Evolutionary conservation across 306 rosid species (phyloP).

Genomic region (Crataegus laevigata): DNA sequence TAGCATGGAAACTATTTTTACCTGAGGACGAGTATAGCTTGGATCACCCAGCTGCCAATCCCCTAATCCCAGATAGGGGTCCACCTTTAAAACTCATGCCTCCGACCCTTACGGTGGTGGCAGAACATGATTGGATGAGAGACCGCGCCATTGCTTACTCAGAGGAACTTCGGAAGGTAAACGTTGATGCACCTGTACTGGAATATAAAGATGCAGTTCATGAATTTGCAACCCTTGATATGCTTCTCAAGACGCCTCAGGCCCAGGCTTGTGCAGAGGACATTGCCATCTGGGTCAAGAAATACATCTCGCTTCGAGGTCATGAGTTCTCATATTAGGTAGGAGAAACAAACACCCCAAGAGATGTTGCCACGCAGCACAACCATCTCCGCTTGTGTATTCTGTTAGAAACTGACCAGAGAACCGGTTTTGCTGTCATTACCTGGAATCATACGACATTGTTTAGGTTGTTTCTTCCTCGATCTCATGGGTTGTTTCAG

Average conservation of each 20-base stretch:
- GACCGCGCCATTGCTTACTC: conserved; percentile 97
- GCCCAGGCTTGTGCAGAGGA: conserved; percentile 93
- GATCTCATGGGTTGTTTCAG: conserved; percentile 9
- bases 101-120: conserved; percentile 86
- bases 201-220: conserved; percentile 93
- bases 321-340: conserved; percentile 86
- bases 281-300: conserved; percentile 93
- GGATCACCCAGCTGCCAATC: conserved; percentile 92
- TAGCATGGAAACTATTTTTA: conserved; percentile 90
- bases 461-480: conserved; percentile 16
- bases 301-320: conserved; percentile 84
- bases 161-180: conserved; percentile 87
- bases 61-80: conserved; percentile 56
- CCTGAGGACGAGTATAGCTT: conserved; percentile 75
- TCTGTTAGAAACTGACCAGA: conserved; percentile 9
- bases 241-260: conserved; percentile 87
- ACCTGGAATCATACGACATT: conserved; percentile 10
- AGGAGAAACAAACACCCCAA: conserved; percentile 12
- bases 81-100: conserved; percentile 90
- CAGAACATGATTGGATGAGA: conserved; percentile 97
- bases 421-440: conserved; percentile 16
- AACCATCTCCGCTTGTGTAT: conserved; percentile 10
- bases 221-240: conserved; percentile 86
- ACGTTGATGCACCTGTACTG: conserved; percentile 81
- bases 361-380: conserved; percentile 13